Base-by-base conservation (phyloP, 108 stramenopile species). In the Seminavis robusta region DNA sequence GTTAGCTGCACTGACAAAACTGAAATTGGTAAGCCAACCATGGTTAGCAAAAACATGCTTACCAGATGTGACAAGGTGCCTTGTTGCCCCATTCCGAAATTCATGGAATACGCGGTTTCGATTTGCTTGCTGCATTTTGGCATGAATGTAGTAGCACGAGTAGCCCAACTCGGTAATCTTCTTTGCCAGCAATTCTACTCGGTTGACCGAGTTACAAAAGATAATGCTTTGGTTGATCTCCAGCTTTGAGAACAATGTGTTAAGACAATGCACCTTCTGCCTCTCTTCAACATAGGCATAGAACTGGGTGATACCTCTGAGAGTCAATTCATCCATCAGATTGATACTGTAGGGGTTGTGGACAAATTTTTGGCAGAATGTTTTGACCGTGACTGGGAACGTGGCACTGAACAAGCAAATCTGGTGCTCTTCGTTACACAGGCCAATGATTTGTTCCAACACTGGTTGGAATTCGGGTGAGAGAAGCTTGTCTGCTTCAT, bases 181-280 rank as follows among this genome's bases (percentile, higher is more conserved):
- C 70, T 96, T 97, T 34, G 97, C 97, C 13, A 99, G 78, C 26
- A 98, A 76, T 71, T 99, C 97, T 11, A 98, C 98, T 33, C 96
- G 94, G 67, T 97, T 97, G 44, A 98, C 97, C 8, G 95, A 96
- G 79, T 97, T 98, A 81, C 96, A 97, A 69, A 99, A 99, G 63
- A 99, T 99, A 65, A 99, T 97, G 59, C 88, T 89, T 73, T 99
- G 99, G 60, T 98, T 98, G 69, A 99, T 92, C 64, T 99, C 98
- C 3, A 96, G 77, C 68, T 95, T 95, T 47, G 90, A 87, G 73
- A 98, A 98, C 44, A 98, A 95, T 27, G 97, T 97, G 77, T 98
- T 95, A 63, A 98, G 88, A 71, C 96, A 97, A 67, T 95, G 95
- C n/a, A 97, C 95, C 83, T 98, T 98, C 81, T 98, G 95, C 40